These are phyloP conservation scores for Solanum ossicruentum DNA, from an alignment of 257 asterid species.

Conservation along the genomic window DNA sequence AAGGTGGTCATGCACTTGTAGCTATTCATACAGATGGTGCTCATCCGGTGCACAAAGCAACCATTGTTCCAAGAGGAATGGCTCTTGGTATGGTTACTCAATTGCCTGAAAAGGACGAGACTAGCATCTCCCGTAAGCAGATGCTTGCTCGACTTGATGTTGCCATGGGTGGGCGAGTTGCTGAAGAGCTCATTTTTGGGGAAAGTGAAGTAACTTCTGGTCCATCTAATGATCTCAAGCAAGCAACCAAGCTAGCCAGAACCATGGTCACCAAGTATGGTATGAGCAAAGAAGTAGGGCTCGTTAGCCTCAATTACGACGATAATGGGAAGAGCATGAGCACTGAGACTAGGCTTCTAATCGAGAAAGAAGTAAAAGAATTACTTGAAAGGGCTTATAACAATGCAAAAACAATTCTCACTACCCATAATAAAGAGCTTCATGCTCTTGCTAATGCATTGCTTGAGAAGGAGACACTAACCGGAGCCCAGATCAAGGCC, in stretches of 20 bases:
- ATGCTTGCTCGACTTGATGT: conserved; percentile 84
- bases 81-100: conserved; percentile 87
- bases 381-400: conserved; percentile 54
- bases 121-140: conserved; percentile 65
- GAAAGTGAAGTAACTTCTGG: conserved; percentile 83
- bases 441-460: conserved; percentile 78
- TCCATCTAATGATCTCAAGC: conserved; percentile 70
- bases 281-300: conserved; percentile 73
- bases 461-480: conserved; percentile 66
- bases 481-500: conserved; percentile 60
- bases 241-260: conserved; percentile 70
- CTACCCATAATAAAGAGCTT: conserved; percentile 49
- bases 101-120: conserved; percentile 69
- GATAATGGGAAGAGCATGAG: conserved; percentile 89
- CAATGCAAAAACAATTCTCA: conserved; percentile 52
- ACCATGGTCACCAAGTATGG: conserved; percentile 83
- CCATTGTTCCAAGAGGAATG: conserved; percentile 85
- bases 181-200: conserved; percentile 83
- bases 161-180: conserved; percentile 87
- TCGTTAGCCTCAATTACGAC: conserved; percentile 62
- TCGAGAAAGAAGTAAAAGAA: conserved; percentile 58
- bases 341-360: conserved; percentile 68
- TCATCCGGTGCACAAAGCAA: conserved; percentile 79
- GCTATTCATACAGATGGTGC: conserved; percentile 87
- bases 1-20: conserved; percentile 89